phyloP scores from a whole-genome alignment of 768 basidiomycete genomes.

The Tylopilus sp. region DNA sequence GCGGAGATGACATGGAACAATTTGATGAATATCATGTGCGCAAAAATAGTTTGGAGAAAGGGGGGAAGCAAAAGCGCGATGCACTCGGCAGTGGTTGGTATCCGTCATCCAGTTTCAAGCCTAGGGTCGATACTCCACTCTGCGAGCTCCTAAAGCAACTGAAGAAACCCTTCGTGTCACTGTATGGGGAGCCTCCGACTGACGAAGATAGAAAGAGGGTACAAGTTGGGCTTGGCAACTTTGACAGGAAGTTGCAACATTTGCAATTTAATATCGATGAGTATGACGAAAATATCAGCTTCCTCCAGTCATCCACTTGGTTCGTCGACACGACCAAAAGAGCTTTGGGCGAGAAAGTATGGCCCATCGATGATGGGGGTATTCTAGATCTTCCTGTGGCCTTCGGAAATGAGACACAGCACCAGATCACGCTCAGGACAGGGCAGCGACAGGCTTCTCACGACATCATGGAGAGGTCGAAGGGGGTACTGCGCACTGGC shows the following conservation, averaged over 20 bases:
- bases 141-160: neutral
- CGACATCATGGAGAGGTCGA: neutral
- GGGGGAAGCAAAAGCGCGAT: neutral
- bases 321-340: neutral
- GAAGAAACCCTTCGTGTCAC: neutral
- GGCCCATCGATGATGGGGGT: neutral
- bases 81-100: neutral
- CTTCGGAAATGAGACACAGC: neutral
- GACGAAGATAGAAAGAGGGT: neutral
- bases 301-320: neutral
- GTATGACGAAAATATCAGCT: neutral
- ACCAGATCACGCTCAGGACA: neutral
- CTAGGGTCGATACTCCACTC: neutral
- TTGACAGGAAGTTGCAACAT: neutral
- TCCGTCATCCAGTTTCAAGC: neutral
- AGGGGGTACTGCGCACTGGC: neutral
- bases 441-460: neutral
- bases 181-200: neutral
- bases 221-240: neutral
- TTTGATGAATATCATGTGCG: neutral
- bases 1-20: neutral
- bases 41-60: no score
- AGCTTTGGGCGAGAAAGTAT: neutral
- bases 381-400: neutral
- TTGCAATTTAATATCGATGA: neutral